phyloP scores from a whole-genome alignment of 768 basidiomycete species.

The Paxillus rubicundulus region DNA sequence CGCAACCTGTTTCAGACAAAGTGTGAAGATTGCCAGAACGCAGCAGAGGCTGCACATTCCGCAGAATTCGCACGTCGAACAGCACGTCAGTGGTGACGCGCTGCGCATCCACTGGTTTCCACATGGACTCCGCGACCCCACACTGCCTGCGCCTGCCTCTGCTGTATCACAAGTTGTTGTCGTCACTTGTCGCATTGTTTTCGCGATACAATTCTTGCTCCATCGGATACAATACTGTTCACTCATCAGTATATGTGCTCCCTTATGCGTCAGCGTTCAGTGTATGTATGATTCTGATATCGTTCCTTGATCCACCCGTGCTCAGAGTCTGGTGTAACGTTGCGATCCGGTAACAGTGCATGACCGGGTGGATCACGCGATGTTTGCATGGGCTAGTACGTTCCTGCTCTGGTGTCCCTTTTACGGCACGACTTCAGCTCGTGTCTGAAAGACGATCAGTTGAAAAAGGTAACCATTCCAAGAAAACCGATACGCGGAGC shows the following conservation, averaged over 20 bases:
- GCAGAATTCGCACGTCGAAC: conserved; percentile 34
- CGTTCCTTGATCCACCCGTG: no score
- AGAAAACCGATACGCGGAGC: not conserved
- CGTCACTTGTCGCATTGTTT: conserved; percentile 1
- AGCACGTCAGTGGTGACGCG: conserved; percentile 20
- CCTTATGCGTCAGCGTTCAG: not conserved
- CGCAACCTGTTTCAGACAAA: conserved; percentile 64
- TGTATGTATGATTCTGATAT: no score
- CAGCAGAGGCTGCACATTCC: conserved; percentile 23
- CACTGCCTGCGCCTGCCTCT: not conserved
- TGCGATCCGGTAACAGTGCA: not conserved
- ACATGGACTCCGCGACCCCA: not conserved
- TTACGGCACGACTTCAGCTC: not conserved
- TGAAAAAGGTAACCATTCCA: conserved; percentile 12
- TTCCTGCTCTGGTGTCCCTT: not conserved
- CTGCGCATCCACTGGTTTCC: conserved; percentile 1
- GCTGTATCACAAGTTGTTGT: not conserved
- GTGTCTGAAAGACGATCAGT: not conserved
- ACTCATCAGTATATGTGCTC: not conserved
- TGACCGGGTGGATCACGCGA: no score
- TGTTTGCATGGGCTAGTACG: not conserved
- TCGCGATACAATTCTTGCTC: conserved; percentile 4
- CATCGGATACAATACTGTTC: not conserved
- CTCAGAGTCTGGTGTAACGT: no score
- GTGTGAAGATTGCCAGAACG: conserved; percentile 53